A percentile compares a stretch with the other conserved stretches of the same genome.
Evolutionary conservation across 768 basidiomycete species (phyloP).

Genomic region (Hericium rajendrae): DNA sequence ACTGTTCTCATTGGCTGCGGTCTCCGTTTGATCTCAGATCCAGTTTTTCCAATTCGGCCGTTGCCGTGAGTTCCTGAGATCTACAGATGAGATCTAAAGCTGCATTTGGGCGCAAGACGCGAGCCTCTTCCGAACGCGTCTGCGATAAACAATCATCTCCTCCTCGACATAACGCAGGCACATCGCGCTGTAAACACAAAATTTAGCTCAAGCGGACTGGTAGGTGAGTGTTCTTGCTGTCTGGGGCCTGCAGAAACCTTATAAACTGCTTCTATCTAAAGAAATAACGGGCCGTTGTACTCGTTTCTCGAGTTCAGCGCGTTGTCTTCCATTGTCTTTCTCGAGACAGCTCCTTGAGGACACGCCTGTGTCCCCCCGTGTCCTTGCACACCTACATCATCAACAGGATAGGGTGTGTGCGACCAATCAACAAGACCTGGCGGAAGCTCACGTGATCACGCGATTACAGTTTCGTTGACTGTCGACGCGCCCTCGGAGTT

Average conservation of each 20-base stretch:
- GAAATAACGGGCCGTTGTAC: too few relatives aligned
- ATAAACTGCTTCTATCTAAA: too few relatives aligned
- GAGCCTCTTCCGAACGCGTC: slow-evolving; percentile 29
- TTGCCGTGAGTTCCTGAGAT: slow-evolving; percentile 13
- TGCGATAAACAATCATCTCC: slow-evolving; percentile 16
- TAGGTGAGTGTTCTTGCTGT: too few relatives aligned
- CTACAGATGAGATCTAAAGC: slow-evolving; percentile 22
- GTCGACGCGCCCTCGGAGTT: slow-evolving; percentile 16
- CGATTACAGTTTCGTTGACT: slow-evolving; percentile 18
- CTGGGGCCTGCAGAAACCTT: too few relatives aligned
- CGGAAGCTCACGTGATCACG: slow-evolving; percentile 14
- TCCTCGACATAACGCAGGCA: neutral
- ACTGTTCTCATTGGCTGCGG: neutral
- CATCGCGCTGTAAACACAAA: too few relatives aligned
- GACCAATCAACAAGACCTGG: neutral
- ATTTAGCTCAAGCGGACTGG: too few relatives aligned
- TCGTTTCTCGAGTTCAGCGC: too few relatives aligned
- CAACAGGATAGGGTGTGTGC: neutral
- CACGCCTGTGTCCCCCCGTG: neutral
- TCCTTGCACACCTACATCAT: neutral
- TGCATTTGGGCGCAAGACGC: slow-evolving; percentile 30
- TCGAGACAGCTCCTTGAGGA: too few relatives aligned
- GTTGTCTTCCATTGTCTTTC: too few relatives aligned
- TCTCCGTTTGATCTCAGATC: neutral
- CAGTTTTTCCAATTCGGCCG: neutral